Conservation (phyloP, 208 protist species). For the Trichomonas gallinae region DNA sequence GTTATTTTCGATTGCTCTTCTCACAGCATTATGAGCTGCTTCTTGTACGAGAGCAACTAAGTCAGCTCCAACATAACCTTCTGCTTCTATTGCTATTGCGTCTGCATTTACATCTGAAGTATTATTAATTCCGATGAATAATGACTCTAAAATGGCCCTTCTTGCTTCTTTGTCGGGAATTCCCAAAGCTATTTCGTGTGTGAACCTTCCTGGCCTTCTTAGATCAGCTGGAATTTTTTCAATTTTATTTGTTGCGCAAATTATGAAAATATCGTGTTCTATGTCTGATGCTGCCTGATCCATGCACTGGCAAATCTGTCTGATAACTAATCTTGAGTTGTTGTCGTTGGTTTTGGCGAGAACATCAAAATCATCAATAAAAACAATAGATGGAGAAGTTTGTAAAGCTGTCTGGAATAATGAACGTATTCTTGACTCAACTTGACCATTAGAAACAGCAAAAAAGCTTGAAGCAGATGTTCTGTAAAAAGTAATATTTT, state of each 20-base stretch:
- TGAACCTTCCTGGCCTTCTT: constrained; percentile 95
- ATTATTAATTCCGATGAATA: constrained; percentile 99
- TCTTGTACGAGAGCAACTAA: constrained; percentile 95
- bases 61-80: constrained; percentile 97
- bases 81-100: constrained; percentile 56
- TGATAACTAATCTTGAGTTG: constrained; percentile 81
- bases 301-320: constrained; percentile 99
- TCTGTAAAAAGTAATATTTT: constrained; percentile 99
- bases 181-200: constrained; percentile 98
- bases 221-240: constrained; percentile 97
- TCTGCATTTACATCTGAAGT: constrained; percentile 71
- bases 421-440: constrained; percentile 94
- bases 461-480: constrained; percentile 89
- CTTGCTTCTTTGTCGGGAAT: constrained; percentile 86
- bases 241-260: constrained; percentile 98
- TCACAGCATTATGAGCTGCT: constrained; percentile 96
- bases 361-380: constrained; percentile 99
- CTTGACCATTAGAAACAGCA: constrained; percentile 97
- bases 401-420: constrained; percentile 89
- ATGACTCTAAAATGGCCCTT: constrained; percentile 71
- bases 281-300: constrained; percentile 99
- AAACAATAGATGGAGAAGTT: constrained; percentile 98
- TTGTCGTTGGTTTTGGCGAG: constrained; percentile 99
- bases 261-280: constrained; percentile 87
- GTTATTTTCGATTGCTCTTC: constrained; percentile 79